Evolutionary conservation across 83 land plant species (phyloP).

Genomic region (Larix sibirica): DNA sequence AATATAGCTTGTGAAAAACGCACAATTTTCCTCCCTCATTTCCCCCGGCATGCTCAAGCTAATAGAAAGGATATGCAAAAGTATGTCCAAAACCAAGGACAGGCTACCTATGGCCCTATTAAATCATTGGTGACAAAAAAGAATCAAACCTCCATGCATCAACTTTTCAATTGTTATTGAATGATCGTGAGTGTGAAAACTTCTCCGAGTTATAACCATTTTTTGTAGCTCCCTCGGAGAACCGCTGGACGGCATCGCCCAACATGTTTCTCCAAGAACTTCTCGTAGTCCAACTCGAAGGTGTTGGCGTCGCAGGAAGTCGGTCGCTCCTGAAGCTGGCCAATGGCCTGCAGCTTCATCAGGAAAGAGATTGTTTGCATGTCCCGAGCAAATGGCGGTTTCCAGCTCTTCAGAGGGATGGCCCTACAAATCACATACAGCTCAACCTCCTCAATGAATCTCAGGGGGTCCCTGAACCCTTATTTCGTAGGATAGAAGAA

Average conservation of each 20-base stretch:
- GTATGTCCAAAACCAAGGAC: constrained; percentile 3
- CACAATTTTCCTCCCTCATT: neutral
- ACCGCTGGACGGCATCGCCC: constrained; percentile 46
- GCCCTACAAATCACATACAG: constrained; percentile 88
- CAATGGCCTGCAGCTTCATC: constrained; percentile 90
- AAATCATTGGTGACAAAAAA: neutral
- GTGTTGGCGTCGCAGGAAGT: constrained; percentile 87
- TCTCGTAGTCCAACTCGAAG: constrained; percentile 76
- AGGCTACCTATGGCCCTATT: neutral
- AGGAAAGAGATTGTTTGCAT: constrained; percentile 70
- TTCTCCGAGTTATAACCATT: constrained; percentile 13
- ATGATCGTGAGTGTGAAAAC: constrained; percentile 8
- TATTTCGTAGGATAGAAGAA: constrained; percentile 83
- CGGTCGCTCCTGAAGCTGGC: constrained; percentile 80
- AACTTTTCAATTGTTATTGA: neutral
- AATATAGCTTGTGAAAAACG: neutral
- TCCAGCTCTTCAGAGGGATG: constrained; percentile 87
- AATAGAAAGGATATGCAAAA: constrained; percentile 14
- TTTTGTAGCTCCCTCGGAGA: constrained; percentile 31
- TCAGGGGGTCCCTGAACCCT: constrained; percentile 85
- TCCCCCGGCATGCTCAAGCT: neutral
- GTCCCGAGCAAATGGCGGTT: constrained; percentile 83
- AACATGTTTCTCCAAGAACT: constrained; percentile 54
- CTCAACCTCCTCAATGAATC: constrained; percentile 83
- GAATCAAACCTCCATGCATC: constrained; percentile 9